Percentiles rank a stretch among this genome's conserved stretches.
These are phyloP conservation scores for Euryodendron excelsum DNA, from an alignment of 148 eudicot genomes.

Conservation along the genomic window DNA sequence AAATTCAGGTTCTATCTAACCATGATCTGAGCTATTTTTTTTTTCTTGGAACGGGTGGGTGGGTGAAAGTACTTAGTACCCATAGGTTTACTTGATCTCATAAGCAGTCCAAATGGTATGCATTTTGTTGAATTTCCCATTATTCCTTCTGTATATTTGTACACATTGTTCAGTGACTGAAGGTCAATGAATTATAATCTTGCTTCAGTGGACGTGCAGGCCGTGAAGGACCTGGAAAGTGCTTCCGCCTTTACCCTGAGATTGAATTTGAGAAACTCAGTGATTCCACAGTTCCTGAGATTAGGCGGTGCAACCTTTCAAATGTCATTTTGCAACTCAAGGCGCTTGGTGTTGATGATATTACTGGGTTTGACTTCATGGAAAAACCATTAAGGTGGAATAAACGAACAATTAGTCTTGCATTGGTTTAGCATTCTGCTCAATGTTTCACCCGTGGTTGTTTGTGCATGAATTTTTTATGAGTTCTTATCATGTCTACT, in stretches of 20 bases:
- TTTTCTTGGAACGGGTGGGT: background rate
- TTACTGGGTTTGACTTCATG: constrained; percentile 87
- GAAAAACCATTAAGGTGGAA: constrained; percentile 80
- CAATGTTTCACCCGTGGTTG: background rate
- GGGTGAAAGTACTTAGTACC: background rate
- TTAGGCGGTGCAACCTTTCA: constrained; percentile 75
- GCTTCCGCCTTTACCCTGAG: constrained; percentile 93
- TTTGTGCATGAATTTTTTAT: background rate
- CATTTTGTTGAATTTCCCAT: background rate
- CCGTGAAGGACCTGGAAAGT: constrained; percentile 96
- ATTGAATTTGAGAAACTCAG: constrained; percentile 65
- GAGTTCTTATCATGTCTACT: background rate
- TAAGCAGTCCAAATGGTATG: constrained; percentile 5
- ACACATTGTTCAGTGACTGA: background rate
- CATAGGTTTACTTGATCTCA: background rate
- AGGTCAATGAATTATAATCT: background rate
- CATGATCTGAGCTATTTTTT: background rate
- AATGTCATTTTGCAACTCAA: constrained; percentile 90
- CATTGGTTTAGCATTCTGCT: background rate
- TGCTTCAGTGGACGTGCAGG: constrained; percentile 94
- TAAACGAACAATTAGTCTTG: background rate
- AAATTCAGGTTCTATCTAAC: background rate
- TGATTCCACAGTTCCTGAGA: constrained; percentile 90
- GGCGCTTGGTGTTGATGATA: constrained; percentile 90
- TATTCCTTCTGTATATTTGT: background rate